Base-by-base conservation (phyloP, 768 basidiomycete species). In the Pisolithus marmoratus region DNA sequence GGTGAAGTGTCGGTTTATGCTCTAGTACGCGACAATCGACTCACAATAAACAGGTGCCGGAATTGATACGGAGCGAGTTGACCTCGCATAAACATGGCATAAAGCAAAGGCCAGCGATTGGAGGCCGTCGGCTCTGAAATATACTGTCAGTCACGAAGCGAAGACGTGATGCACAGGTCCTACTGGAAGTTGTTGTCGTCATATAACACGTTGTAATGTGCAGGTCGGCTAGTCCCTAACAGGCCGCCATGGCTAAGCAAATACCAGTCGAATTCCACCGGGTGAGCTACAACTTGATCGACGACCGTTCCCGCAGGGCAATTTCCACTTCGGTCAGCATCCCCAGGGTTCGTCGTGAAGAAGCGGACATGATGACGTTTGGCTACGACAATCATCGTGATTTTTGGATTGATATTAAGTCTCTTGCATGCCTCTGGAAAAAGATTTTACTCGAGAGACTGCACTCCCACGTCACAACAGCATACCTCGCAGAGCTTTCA, bases 1-100 rank as follows among this genome's bases (percentile, higher is more conserved):
- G 54, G 26, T 23, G 15, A 41, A 19, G 34, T 50, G n/a, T 55
- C 54, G 44, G 50, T 24, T n/a, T 34, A 8, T 20, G 38, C 17
- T 36, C 2, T 27, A 40, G 38, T 49, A 26, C 2, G 17, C 50
- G 2, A 12, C 15, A 34, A 2, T 9, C 5, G 3, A 31, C 83
- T 60, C 60, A 89, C 87, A 90, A 58, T 90, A 90, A 0, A 90
- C 87, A 0, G 88, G 88, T 0, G 87, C 88, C 0, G 88, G 88
- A 46, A 90, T 89, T 0, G 88, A 90, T 1, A 90, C 88, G 0
- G 87, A 86, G 22, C 88, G 82, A 3, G 87, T 90, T 9, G 87
- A 81, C 3, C 88, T 79, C 1, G 88, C 86, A 56, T 89, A 92
- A 0, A 89, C 82, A 44, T 93, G 87, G 60, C 87, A 89, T 0